Conservation (phyloP, 2,329 filamentous ascomycete genomes). For the Colletotrichum musae region DNA sequence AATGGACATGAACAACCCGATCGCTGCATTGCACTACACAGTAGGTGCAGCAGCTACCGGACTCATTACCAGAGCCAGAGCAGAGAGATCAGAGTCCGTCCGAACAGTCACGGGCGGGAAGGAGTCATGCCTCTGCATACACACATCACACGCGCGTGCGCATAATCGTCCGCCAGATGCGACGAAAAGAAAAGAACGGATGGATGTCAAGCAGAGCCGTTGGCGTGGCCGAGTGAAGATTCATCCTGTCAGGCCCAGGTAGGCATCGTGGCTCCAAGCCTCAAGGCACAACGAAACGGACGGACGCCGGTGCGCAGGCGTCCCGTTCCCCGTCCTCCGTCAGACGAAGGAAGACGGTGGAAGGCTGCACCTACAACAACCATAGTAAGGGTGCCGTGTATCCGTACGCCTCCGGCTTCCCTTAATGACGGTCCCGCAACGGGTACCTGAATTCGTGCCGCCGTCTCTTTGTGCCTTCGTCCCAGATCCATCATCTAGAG, state of each 20-base stretch:
- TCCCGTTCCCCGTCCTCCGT: background rate
- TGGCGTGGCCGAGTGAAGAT: constrained; percentile 32
- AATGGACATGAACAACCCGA: constrained; percentile 6
- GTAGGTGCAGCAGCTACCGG: background rate
- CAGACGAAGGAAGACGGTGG: constrained; percentile 6
- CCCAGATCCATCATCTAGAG: background rate
- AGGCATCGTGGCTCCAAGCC: constrained; percentile 24
- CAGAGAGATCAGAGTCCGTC: constrained; percentile 25
- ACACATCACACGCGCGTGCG: too few species aligned
- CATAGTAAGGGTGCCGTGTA: too few species aligned
- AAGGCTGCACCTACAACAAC: too few species aligned
- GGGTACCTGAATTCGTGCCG: constrained; percentile 27
- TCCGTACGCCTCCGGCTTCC: too few species aligned
- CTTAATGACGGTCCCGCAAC: too few species aligned
- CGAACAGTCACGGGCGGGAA: constrained; percentile 32
- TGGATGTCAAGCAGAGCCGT: background rate
- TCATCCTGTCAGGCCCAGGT: constrained; percentile 32
- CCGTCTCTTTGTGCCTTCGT: background rate
- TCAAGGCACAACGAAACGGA: background rate
- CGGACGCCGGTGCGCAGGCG: constrained; percentile 34
- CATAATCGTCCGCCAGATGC: background rate
- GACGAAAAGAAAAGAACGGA: constrained; percentile 1
- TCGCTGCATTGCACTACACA: background rate
- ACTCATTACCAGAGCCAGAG: background rate
- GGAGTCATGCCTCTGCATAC: constrained; percentile 10